Conservation (phyloP, 2,329 filamentous ascomycete genomes). For the Beauveria rudraprayagi region DNA sequence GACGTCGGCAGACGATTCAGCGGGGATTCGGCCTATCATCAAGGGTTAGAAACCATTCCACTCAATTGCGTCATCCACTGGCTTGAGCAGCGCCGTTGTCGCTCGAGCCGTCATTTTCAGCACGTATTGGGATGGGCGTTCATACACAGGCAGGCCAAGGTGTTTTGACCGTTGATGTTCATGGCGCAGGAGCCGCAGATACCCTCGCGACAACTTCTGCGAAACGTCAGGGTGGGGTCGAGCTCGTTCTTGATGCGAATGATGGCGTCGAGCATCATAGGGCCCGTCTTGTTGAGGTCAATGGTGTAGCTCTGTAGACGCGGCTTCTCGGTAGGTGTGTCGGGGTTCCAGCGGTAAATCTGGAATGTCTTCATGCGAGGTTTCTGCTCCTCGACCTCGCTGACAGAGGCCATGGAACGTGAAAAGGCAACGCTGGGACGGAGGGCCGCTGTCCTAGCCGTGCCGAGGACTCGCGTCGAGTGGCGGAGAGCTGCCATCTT, state of each 20-base stretch:
- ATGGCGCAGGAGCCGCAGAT: constrained; percentile 98
- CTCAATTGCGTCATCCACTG: neutral
- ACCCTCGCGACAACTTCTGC: constrained; percentile 91
- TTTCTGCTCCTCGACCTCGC: constrained; percentile 53
- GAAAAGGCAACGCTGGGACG: constrained; percentile 34
- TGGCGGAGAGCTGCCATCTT: constrained; percentile 55
- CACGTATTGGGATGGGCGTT: neutral
- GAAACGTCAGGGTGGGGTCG: constrained; percentile 93
- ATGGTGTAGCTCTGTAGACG: constrained; percentile 91
- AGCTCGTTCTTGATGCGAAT: constrained; percentile 99
- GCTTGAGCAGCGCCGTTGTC: neutral
- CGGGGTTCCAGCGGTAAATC: constrained; percentile 98
- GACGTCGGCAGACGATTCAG: constrained; percentile 68
- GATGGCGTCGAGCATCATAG: constrained; percentile 95
- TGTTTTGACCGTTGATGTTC: constrained; percentile 99
- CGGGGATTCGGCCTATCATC: constrained; percentile 76
- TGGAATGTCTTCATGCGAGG: constrained; percentile 87
- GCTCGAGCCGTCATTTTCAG: neutral
- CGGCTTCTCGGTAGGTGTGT: constrained; percentile 85
- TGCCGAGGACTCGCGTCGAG: constrained; percentile 42
- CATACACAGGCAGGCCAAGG: constrained; percentile 92
- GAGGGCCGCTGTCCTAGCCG: constrained; percentile 32
- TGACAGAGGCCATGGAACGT: constrained; percentile 48
- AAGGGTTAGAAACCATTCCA: constrained; percentile 19
- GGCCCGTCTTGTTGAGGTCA: constrained; percentile 97